Conservation (phyloP, 2,329 filamentous ascomycete genomes). For the Neonectria sp. region DNA sequence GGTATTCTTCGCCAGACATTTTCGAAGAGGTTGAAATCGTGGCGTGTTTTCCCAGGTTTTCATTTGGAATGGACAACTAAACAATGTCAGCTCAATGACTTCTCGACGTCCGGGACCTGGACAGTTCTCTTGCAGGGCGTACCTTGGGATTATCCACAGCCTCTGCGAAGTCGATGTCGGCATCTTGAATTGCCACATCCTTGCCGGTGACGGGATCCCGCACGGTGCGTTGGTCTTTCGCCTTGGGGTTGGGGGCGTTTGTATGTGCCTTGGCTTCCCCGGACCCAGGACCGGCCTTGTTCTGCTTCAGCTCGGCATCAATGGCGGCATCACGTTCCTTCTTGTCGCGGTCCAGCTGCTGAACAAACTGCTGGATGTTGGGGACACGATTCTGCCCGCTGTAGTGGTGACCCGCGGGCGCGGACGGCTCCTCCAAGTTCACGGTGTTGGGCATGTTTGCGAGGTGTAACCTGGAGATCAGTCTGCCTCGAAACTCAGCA, state of each 20-base stretch:
- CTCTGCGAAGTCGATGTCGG: slow-evolving; percentile 77
- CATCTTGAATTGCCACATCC: slow-evolving; percentile 88
- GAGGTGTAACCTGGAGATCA: slow-evolving; percentile 16
- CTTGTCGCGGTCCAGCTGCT: slow-evolving; percentile 85
- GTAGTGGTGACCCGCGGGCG: slow-evolving; percentile 77
- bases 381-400: slow-evolving; percentile 88
- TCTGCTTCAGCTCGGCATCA: slow-evolving; percentile 67
- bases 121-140: slow-evolving; percentile 38
- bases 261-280: slow-evolving; percentile 61
- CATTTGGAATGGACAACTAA: slow-evolving; percentile 90
- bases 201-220: slow-evolving; percentile 92
- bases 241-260: slow-evolving; percentile 54
- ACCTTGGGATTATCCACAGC: slow-evolving; percentile 81
- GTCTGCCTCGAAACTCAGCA: slow-evolving; percentile 6
- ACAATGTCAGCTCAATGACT: background rate
- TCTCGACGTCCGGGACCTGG: too few relatives aligned
- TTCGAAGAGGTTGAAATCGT: slow-evolving; percentile 78
- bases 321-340: slow-evolving; percentile 80
- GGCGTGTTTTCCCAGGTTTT: slow-evolving; percentile 84
- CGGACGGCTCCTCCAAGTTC: slow-evolving; percentile 57
- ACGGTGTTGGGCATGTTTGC: slow-evolving; percentile 46
- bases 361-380: slow-evolving; percentile 87
- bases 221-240: slow-evolving; percentile 75
- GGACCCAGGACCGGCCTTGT: slow-evolving; percentile 48
- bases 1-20: slow-evolving; percentile 86